Evolutionary conservation across 805 yeast genomes (phyloP).

Genomic region (Cyberlindnera maclurae): DNA sequence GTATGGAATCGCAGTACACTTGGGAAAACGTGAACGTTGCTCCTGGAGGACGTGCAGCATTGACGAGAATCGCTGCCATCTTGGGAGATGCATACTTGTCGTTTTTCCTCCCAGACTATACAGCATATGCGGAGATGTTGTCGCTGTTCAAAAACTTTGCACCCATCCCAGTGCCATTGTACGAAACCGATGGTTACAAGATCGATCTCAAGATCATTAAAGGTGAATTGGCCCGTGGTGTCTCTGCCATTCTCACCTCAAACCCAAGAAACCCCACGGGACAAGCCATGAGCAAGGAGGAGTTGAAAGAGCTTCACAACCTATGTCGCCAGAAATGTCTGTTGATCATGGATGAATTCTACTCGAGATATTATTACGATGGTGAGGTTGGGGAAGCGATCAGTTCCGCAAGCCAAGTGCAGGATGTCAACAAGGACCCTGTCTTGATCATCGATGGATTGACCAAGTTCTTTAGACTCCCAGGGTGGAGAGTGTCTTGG

Average conservation of each 20-base stretch:
- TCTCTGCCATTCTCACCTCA: constrained; percentile 49
- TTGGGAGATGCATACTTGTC: constrained; percentile 51
- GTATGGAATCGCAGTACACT: constrained; percentile 45
- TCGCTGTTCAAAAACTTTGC: constrained; percentile 55
- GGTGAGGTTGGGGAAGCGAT: constrained; percentile 48
- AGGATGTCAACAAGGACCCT: constrained; percentile 51
- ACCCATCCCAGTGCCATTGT: constrained; percentile 56
- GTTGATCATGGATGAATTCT: constrained; percentile 58
- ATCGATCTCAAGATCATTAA: constrained; percentile 46
- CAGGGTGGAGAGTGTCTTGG: constrained; percentile 64
- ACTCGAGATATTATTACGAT: constrained; percentile 48
- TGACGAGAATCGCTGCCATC: constrained; percentile 55
- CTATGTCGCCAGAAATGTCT: constrained; percentile 46
- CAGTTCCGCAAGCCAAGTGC: constrained; percentile 42
- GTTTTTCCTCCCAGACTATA: constrained; percentile 55
- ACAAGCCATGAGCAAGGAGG: constrained; percentile 39
- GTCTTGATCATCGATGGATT: constrained; percentile 54
- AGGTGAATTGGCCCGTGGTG: constrained; percentile 49
- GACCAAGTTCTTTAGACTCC: constrained; percentile 54
- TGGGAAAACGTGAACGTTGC: constrained; percentile 55
- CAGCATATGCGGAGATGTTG: constrained; percentile 61
- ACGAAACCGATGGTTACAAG: constrained; percentile 49
- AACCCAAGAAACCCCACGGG: constrained; percentile 64
- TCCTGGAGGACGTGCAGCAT: constrained; percentile 60
- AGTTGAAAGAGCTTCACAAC: constrained; percentile 41